Percentiles rank a stretch among this genome's conserved stretches.
Conservation (phyloP, 495 filamentous ascomycete genomes). For the Penicillium nucicola region DNA sequence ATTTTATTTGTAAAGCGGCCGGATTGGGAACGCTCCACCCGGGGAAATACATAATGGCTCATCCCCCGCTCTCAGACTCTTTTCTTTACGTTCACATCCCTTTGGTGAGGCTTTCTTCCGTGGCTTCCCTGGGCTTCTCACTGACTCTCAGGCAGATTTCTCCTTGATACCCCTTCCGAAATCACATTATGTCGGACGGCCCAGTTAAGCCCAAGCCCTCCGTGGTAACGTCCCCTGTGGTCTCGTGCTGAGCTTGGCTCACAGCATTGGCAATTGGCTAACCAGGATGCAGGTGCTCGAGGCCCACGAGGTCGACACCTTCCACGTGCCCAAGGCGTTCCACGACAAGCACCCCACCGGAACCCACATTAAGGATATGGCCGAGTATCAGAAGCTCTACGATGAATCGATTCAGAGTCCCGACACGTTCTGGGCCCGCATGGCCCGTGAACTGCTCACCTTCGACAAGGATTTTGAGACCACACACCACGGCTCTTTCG, state of each 20-base stretch:
- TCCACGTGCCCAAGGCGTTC: constrained; percentile 61
- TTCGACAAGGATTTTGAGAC: constrained; percentile 94
- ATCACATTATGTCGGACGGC: constrained; percentile 63
- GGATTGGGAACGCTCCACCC: no score
- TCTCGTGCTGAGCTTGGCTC: not conserved
- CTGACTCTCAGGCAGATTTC: not conserved
- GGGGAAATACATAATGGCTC: no score
- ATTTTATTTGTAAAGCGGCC: no score
- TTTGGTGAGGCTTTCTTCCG: not conserved
- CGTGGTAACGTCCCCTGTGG: constrained; percentile 57
- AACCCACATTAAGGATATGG: constrained; percentile 65
- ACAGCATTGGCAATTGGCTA: not conserved
- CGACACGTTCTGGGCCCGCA: constrained; percentile 83
- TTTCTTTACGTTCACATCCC: no score
- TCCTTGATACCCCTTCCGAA: not conserved
- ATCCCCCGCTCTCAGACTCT: no score
- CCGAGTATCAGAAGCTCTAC: constrained; percentile 90
- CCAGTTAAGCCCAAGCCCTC: constrained; percentile 50
- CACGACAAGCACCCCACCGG: constrained; percentile 68
- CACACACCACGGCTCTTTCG: constrained; percentile 73
- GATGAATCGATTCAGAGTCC: constrained; percentile 94
- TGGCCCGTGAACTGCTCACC: constrained; percentile 83
- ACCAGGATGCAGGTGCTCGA: constrained; percentile 49
- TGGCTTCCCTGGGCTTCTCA: not conserved
- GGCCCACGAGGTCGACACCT: constrained; percentile 83